Evolutionary conservation across 1,284 basidiomycete genomes (phyloP), one percentile per base, ranked within the genome.

Genomic region (Mycena sp.): DNA sequence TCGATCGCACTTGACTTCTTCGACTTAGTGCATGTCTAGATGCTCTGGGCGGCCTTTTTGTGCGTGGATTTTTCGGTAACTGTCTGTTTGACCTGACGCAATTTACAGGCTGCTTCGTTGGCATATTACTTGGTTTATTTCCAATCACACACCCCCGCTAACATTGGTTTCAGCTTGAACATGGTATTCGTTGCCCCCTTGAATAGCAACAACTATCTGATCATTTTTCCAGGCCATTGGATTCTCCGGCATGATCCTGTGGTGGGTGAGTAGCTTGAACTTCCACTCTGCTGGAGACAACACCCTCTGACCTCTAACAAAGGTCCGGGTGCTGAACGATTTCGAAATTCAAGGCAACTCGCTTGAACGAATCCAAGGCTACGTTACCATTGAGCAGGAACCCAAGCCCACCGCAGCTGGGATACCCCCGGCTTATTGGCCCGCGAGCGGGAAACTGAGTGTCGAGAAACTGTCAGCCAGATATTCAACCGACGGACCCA

Each of bases 401-500:
- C 84, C 85, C 1, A 80, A 81, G 59, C 72, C 83, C 1, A 81
- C 80, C 1, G 71, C 77, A n/a, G 72, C 74, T 17, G 86, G 86
- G 6, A 76, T 82, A 37, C 91, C 92, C 25, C 90, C 92, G 6
- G 92, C 92, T 0, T 87, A 90, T 63, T 94, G 92, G 92, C 92
- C 92, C 0, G 82, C 88, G 0, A 90, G 87, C 44, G 92, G 92
- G 4, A 81, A 86, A 37, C 77, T 94, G 38, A 74, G 77, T 5
- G 87, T 92, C 0, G 85, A 92, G 64, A 82, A 82, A 17, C 75
- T 89, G 10, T 84, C 81, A 12, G 87, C 87, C 32, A 80, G 81
- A 23, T 90, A 89, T 68, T 84, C 86, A 6, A 57, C 58, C 21
- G 84, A 78, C 57, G 83, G 81, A 17, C 87, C 73, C 68, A 83